A percentile compares a stretch with the other conserved stretches of the same genome.
phyloP scores from a whole-genome alignment of 2,329 filamentous ascomycete species.

The Pseudofabraea citricarpa region DNA sequence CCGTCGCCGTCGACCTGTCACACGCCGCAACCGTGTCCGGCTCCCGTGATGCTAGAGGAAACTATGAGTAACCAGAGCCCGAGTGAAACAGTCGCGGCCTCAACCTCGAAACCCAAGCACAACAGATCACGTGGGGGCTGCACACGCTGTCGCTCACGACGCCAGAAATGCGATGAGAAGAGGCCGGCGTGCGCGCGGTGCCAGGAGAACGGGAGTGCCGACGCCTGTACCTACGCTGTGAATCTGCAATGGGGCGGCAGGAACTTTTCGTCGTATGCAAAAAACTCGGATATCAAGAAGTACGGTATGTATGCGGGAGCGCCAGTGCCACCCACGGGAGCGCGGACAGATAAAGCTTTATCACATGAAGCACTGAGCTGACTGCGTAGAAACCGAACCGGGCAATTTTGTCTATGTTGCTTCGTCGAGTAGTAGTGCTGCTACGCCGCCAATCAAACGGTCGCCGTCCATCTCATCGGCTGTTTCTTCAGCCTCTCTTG shows the following conservation, averaged over 20 bases:
- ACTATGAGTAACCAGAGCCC: not conserved
- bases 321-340: too few relatives aligned
- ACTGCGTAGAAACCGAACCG: conserved; percentile 1
- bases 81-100: conserved; percentile 1
- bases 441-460: not conserved
- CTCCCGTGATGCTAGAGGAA: too few relatives aligned
- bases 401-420: conserved; percentile 2
- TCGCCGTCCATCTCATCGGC: not conserved
- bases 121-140: conserved; percentile 7
- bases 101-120: conserved; percentile 1
- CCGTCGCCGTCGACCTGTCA: too few relatives aligned
- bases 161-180: conserved; percentile 10
- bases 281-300: conserved; percentile 1
- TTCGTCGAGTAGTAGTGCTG: not conserved
- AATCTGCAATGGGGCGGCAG: conserved; percentile 1
- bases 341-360: too few relatives aligned
- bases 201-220: not conserved
- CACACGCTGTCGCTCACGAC: conserved; percentile 4
- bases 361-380: not conserved
- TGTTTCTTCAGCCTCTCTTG: not conserved
- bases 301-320: too few relatives aligned
- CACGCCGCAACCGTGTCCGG: too few relatives aligned
- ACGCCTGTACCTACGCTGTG: not conserved
- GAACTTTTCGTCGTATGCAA: not conserved
- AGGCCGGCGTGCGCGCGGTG: not conserved